Conservation (phyloP, 2,329 filamentous ascomycete genomes). For the Zymoseptoria crescenta region DNA sequence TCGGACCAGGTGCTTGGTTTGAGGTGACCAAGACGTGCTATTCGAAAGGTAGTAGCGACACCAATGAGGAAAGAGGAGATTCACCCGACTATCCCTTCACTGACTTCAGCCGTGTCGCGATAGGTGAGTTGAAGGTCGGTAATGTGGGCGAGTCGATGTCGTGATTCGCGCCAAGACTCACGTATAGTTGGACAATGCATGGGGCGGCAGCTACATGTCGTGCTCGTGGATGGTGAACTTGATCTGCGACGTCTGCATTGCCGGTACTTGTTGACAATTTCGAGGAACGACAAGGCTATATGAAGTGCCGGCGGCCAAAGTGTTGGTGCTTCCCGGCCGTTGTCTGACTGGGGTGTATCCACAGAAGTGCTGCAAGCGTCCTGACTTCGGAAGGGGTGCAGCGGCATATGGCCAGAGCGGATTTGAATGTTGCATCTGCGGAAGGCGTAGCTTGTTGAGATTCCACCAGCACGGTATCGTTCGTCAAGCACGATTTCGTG, state of each 20-base stretch:
- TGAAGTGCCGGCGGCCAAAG: background rate
- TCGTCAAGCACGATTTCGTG: background rate
- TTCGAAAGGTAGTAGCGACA: background rate
- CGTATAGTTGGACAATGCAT: background rate
- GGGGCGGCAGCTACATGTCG: background rate
- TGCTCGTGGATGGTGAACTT: background rate
- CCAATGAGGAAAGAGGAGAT: background rate
- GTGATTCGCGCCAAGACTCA: constrained; percentile 5
- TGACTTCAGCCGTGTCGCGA: background rate
- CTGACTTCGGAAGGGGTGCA: background rate
- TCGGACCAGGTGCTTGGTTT: background rate
- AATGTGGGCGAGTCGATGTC: background rate
- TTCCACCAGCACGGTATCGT: background rate
- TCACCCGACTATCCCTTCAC: background rate
- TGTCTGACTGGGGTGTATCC: background rate
- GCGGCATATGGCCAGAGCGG: background rate
- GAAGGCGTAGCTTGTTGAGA: background rate
- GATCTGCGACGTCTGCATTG: background rate
- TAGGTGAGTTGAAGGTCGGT: background rate
- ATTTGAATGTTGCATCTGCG: background rate
- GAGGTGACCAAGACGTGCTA: background rate
- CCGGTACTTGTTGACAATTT: background rate
- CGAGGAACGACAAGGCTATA: background rate
- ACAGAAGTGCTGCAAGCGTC: background rate
- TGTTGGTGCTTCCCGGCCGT: background rate